Conservation (phyloP, 345 rosid species). For the Gynandropsis gynandra region DNA sequence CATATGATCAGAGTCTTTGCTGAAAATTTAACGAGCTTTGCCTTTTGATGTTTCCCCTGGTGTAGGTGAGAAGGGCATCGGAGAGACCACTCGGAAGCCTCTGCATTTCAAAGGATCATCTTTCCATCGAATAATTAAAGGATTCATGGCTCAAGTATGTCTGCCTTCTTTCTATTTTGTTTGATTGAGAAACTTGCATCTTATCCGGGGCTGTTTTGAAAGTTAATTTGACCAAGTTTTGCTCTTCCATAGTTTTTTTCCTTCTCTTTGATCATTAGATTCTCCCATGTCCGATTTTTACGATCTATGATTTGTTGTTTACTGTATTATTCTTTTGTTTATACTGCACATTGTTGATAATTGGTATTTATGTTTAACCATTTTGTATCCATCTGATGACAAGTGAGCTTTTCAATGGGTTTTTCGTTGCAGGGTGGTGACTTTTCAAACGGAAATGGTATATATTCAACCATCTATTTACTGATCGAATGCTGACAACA, state of each 20-base stretch:
- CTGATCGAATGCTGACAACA: conserved; percentile 6
- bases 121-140: conserved; percentile 86
- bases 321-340: not conserved
- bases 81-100: conserved; percentile 73
- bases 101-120: conserved; percentile 73
- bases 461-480: conserved; percentile 16
- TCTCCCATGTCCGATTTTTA: not conserved
- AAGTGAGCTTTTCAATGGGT: conserved; percentile 8
- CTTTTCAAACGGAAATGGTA: conserved; percentile 87
- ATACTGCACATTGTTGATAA: not conserved
- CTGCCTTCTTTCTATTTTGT: not conserved
- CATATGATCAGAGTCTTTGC: no score
- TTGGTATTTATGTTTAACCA: not conserved
- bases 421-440: conserved; percentile 81
- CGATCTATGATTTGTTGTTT: not conserved
- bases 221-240: not conserved
- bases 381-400: conserved; percentile 3
- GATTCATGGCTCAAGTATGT: conserved; percentile 96
- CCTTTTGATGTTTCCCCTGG: conserved; percentile 15
- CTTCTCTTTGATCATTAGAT: no score
- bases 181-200: not conserved
- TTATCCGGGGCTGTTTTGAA: no score
- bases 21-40: conserved; percentile 10
- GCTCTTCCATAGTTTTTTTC: no score
- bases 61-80: conserved; percentile 86